Evolutionary conservation across 2,329 filamentous ascomycete species (phyloP).

Genomic region (Lachnellula cervina): DNA sequence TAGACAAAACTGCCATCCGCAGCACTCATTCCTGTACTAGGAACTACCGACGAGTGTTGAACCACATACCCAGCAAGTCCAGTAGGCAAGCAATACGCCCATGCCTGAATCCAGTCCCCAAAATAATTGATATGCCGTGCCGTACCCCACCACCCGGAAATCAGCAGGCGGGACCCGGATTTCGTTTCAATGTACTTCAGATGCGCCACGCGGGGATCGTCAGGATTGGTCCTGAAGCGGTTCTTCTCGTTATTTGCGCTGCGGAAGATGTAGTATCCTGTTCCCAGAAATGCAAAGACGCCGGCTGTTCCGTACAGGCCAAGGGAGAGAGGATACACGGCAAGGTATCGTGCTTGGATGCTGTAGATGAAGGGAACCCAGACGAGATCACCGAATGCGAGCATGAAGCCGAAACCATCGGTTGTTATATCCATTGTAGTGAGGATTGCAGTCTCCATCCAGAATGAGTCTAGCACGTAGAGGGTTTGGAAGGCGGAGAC

Average conservation of each 20-base stretch:
- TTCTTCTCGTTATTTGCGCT: slow-evolving; percentile 95
- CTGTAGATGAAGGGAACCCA: slow-evolving; percentile 93
- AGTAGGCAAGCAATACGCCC: slow-evolving; percentile 85
- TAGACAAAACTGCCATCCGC: slow-evolving; percentile 48
- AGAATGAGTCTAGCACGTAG: slow-evolving; percentile 80
- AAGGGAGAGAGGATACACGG: slow-evolving; percentile 75
- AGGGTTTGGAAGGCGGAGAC: slow-evolving; percentile 72
- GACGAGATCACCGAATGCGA: slow-evolving; percentile 84
- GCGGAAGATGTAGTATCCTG: slow-evolving; percentile 90
- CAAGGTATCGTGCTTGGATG: slow-evolving; percentile 77
- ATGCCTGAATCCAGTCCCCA: slow-evolving; percentile 91
- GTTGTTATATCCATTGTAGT: slow-evolving; percentile 93
- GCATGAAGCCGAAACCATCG: slow-evolving; percentile 94
- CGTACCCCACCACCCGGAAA: slow-evolving; percentile 88
- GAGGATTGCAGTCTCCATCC: slow-evolving; percentile 82
- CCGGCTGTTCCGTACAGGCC: slow-evolving; percentile 60
- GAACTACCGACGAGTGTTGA: slow-evolving; percentile 41
- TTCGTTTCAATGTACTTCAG: slow-evolving; percentile 83
- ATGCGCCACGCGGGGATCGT: slow-evolving; percentile 72
- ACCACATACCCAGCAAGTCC: slow-evolving; percentile 78
- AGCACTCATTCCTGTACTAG: slow-evolving; percentile 46
- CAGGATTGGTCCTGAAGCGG: slow-evolving; percentile 80
- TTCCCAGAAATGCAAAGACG: slow-evolving; percentile 61
- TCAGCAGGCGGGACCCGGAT: slow-evolving; percentile 73
- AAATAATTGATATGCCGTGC: slow-evolving; percentile 94